Evolutionary conservation across 306 rosid species (phyloP), one percentile per base, ranked within the genome.

Genomic region (Oemleria cerasiformis): DNA sequence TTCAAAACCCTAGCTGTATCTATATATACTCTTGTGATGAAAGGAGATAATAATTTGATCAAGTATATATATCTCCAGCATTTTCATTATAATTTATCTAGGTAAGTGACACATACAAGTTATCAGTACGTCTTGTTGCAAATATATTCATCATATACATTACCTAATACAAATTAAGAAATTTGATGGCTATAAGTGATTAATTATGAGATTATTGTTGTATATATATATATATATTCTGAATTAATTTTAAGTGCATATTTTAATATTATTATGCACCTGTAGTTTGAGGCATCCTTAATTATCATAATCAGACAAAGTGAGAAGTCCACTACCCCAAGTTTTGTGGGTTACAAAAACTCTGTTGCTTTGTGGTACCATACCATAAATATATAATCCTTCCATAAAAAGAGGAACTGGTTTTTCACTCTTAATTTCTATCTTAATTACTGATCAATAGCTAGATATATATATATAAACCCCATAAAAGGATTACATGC

Each of bases 371-470:
- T 14, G 36, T 30, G 36, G 36, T 30, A 30, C 36, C 36, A 30
- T 30, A 30, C 36, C 36, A 30, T 30, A 30, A 30, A 30, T 30
- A 30, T 30, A 30, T 30, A n/a, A 12, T 36, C 14, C 10, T 54
- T 55, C 73, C 73, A 40, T 20, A 21, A 69, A 56, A 70, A 23
- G 1, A 42, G 74, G 74, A 70, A 70, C 44, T 57, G 65, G 65
- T 70, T 56, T 21, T 55, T 8, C 9, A 54, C 64, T 21, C 14
- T 17, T 48, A 47, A 16, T 48, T 34, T 49, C n/a, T 36, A n/a
- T 34, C 60, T 36, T 17, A 34, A 3, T 30, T 4, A 30, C n/a
- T n/a, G n/a, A n/a, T n/a, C n/a, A n/a, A n/a, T n/a, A n/a, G n/a
- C n/a, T n/a, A n/a, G n/a, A n/a, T n/a, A 30, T 30, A 30, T 30